Percentiles rank a stretch among this genome's conserved stretches.
These are phyloP conservation scores for Camelina sativa DNA, from an alignment of 345 rosid genomes.

Conservation along the genomic window DNA sequence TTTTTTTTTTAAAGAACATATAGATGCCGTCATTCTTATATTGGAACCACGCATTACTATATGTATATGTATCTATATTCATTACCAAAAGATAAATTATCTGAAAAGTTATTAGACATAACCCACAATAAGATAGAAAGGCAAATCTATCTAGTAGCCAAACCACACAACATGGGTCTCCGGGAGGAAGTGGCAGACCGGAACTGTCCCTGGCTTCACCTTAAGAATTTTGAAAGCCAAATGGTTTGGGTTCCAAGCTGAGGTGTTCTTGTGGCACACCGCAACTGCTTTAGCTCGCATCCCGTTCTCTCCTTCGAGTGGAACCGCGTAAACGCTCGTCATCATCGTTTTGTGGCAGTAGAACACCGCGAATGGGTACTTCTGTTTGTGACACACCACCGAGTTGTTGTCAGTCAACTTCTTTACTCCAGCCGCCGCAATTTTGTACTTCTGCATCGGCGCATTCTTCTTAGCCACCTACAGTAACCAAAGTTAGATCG, in stretches of 20 bases:
- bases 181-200: slow-evolving; percentile 85
- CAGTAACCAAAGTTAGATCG: not conserved
- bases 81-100: slow-evolving; percentile 30
- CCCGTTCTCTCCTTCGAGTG: slow-evolving; percentile 67
- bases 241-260: slow-evolving; percentile 85
- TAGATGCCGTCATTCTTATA: slow-evolving; percentile 22
- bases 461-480: slow-evolving; percentile 42
- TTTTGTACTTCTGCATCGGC: slow-evolving; percentile 57
- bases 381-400: slow-evolving; percentile 85
- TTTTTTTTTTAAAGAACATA: slow-evolving; percentile 2
- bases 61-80: slow-evolving; percentile 32
- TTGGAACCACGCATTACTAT: slow-evolving; percentile 21
- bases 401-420: slow-evolving; percentile 51
- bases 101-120: slow-evolving; percentile 29
- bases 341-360: slow-evolving; percentile 70
- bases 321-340: slow-evolving; percentile 62
- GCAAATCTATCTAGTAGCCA: slow-evolving; percentile 46
- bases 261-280: slow-evolving; percentile 83
- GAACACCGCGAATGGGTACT: slow-evolving; percentile 76
- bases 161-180: slow-evolving; percentile 75
- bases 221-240: slow-evolving; percentile 78
- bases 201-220: slow-evolving; percentile 72
- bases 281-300: slow-evolving; percentile 68
- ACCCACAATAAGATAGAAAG: slow-evolving; percentile 20
- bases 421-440: slow-evolving; percentile 49